Conservation (phyloP, 257 asterid species). For the Paraleonurus japonicus region DNA sequence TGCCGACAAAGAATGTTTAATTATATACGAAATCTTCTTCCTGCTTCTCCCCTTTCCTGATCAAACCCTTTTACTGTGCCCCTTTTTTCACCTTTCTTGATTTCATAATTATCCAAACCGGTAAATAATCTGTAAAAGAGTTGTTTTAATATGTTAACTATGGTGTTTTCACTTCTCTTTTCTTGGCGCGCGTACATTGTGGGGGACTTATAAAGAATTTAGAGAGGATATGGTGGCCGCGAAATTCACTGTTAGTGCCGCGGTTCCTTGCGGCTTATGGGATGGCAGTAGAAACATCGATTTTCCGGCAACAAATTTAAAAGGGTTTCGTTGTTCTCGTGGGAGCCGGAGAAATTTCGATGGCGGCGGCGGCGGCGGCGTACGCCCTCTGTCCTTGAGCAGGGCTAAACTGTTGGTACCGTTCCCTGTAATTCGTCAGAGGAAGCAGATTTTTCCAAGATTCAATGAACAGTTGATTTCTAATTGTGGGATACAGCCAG, state of each 20-base stretch:
- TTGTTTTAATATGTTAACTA: not conserved
- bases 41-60: not conserved
- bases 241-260: slow-evolving; percentile 39
- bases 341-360: slow-evolving; percentile 25
- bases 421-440: slow-evolving; percentile 33
- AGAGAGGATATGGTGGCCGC: slow-evolving; percentile 47
- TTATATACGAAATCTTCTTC: not conserved
- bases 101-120: slow-evolving; percentile 1
- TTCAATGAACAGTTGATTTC: slow-evolving; percentile 33
- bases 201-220: not conserved
- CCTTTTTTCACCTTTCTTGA: not conserved
- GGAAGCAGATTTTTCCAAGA: slow-evolving; percentile 33
- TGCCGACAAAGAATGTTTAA: not conserved
- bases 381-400: slow-evolving; percentile 29
- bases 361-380: slow-evolving; percentile 28
- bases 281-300: slow-evolving; percentile 25
- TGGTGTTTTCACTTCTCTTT: not conserved
- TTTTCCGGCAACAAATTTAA: slow-evolving; percentile 17
- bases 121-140: not conserved
- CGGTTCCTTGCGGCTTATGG: slow-evolving; percentile 32
- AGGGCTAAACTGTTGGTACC: slow-evolving; percentile 26
- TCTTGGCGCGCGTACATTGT: not conserved
- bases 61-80: not conserved
- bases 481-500: slow-evolving; percentile 36
- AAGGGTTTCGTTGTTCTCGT: slow-evolving; percentile 21